These are phyloP conservation scores for Eimeria falciformis DNA, from an alignment of 169 alveolate species.

Conservation along the genomic window DNA sequence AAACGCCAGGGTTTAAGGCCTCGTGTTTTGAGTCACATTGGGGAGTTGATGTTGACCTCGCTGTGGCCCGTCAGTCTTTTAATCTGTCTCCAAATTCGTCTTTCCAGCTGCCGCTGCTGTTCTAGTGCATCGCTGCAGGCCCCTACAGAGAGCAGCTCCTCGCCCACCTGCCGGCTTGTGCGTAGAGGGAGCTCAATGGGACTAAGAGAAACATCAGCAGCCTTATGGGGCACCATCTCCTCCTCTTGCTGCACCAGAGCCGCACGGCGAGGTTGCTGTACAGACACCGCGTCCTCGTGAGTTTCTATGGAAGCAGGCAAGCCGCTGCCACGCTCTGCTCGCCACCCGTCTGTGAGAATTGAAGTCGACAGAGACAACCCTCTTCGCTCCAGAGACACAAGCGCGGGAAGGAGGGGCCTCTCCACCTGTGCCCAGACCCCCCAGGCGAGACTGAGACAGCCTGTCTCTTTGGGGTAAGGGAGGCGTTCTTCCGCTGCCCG, in stretches of 20 bases:
- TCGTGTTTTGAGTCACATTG: conserved; percentile 1
- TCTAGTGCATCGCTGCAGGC: conserved; percentile 34
- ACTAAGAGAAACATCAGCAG: too few relatives aligned
- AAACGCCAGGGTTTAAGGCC: too few relatives aligned
- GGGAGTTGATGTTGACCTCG: conserved; percentile 30
- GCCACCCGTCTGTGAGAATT: not conserved
- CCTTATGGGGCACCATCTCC: not conserved
- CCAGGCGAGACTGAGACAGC: conserved; percentile 17
- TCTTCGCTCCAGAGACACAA: not conserved
- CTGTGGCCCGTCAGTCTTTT: conserved; percentile 19
- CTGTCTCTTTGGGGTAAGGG: not conserved
- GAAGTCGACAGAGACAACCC: not conserved
- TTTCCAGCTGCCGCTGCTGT: conserved; percentile 28
- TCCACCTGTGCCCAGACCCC: conserved; percentile 24
- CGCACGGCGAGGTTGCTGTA: not conserved
- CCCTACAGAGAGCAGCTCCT: conserved; percentile 7
- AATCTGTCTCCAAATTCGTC: not conserved
- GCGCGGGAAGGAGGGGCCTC: not conserved
- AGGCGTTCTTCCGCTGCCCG: conserved; percentile 6
- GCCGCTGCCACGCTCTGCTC: not conserved
- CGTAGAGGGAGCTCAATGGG: too few relatives aligned
- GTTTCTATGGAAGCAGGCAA: not conserved
- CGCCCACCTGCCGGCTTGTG: not conserved
- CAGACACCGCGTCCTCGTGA: not conserved
- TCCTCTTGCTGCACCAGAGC: conserved; percentile 4